A percentile compares a stretch with the other conserved stretches of the same genome.
Evolutionary conservation across 805 yeast genomes (phyloP).

Genomic region (Teunomyces funiuensis): DNA sequence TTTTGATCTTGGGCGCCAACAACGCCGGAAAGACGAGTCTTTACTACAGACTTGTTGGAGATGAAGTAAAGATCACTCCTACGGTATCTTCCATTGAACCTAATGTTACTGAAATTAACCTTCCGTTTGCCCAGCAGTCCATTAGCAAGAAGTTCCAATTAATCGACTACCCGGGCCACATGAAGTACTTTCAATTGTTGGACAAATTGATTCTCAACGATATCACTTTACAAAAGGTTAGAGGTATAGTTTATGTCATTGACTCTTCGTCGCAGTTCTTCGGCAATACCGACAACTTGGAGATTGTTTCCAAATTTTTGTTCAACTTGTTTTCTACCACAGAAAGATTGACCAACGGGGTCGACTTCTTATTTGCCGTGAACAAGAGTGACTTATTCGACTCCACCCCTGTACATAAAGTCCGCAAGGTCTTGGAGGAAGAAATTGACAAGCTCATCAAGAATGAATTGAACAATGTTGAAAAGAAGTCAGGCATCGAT

Average conservation of each 20-base stretch:
- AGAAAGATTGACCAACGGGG: slow-evolving; percentile 65
- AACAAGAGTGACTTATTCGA: slow-evolving; percentile 87
- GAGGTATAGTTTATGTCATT: slow-evolving; percentile 73
- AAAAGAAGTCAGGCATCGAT: slow-evolving; percentile 41
- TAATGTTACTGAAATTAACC: slow-evolving; percentile 24
- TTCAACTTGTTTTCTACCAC: slow-evolving; percentile 59
- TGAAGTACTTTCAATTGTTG: slow-evolving; percentile 62
- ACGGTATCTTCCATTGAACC: slow-evolving; percentile 43
- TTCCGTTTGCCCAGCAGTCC: slow-evolving; percentile 37
- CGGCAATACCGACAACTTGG: slow-evolving; percentile 29
- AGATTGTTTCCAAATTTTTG: slow-evolving; percentile 55
- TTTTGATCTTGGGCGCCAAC: slow-evolving; percentile 63
- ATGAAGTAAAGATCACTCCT: slow-evolving; percentile 11
- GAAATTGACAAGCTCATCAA: slow-evolving; percentile 60
- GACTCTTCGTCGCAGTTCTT: slow-evolving; percentile 67
- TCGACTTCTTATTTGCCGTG: slow-evolving; percentile 74
- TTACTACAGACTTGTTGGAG: slow-evolving; percentile 32
- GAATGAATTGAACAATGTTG: slow-evolving; percentile 38
- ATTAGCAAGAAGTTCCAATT: slow-evolving; percentile 46
- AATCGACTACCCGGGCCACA: slow-evolving; percentile 88
- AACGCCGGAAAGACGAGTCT: slow-evolving; percentile 67
- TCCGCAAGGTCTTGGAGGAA: slow-evolving; percentile 56
- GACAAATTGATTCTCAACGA: slow-evolving; percentile 48
- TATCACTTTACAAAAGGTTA: slow-evolving; percentile 40
- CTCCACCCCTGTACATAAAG: slow-evolving; percentile 65